Evolutionary conservation across 164 flowering plant genomes (phyloP), one percentile per base, ranked within the genome.

Genomic region (Macadamia integrifolia): DNA sequence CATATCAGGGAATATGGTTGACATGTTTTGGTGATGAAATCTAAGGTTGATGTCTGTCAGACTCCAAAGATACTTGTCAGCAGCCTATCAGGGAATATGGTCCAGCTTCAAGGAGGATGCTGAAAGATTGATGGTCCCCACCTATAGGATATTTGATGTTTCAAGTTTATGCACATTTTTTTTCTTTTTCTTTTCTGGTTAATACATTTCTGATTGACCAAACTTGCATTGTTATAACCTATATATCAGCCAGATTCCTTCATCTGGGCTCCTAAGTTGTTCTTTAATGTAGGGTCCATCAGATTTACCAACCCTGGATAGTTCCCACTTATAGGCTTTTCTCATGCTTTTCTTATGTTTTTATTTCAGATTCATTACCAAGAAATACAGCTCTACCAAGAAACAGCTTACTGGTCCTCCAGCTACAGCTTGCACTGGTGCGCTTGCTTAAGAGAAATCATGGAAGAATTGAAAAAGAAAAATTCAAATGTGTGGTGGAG

Each of bases 311-410:
- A 23, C 23, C 23, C 0, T 23, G 23, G 23, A 23, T 23, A 23
- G 23, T 23, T 23, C 48, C 64, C 15, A 6, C 6, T n/a, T 14
- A 7, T 43, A 43, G 3, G 15, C 57, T 53, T 1, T 4, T 12
- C 57, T 53, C 57, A 17, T 14, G 17, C 15, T 53, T 53, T 17
- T 12, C 18, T 4, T 53, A 31, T 52, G 13, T 49, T 40, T 61
- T 70, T 43, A 35, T 74, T 75, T 67, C 87, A 94, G 98, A 79
- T 94, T 94, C 81, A 83, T 90, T 71, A 92, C 98, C 71, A 86
- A 85, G 84, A 94, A 94, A 71, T 87, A 86, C 80, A 94, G 96
- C 78, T 77, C 88, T 5, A 72, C 86, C 8, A 82, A 69, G 77
- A 89, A 82, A 69, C 82, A 75, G 63, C 67, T 75, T 6, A 83